A percentile compares a stretch with the other conserved stretches of the same genome.
Evolutionary conservation across 2,329 filamentous ascomycete species (phyloP).

Genomic region (Microdochium bolleyi): DNA sequence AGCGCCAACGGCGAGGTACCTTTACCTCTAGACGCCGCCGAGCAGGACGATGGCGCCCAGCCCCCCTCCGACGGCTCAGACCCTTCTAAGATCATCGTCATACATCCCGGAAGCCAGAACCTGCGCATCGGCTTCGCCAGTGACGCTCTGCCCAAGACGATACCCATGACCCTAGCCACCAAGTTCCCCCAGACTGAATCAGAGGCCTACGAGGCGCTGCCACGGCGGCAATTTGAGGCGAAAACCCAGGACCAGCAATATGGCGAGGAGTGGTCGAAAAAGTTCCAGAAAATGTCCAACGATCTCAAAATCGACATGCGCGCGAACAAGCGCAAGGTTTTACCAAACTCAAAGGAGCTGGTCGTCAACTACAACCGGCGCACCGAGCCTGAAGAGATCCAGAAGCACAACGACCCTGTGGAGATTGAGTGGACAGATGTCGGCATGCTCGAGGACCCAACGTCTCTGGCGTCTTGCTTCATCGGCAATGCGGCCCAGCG

Average conservation of each 20-base stretch:
- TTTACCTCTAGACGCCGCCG: constrained; percentile 40
- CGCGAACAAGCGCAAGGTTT: constrained; percentile 84
- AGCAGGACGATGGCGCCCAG: constrained; percentile 47
- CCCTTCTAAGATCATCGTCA: constrained; percentile 86
- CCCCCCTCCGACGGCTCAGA: constrained; percentile 54
- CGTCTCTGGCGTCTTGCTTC: constrained; percentile 56
- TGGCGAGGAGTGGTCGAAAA: constrained; percentile 70
- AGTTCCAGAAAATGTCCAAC: constrained; percentile 73
- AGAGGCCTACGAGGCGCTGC: constrained; percentile 73
- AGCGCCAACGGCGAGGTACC: constrained; percentile 60
- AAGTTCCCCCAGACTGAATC: constrained; percentile 73
- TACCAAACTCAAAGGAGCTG: constrained; percentile 96
- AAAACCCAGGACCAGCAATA: constrained; percentile 69
- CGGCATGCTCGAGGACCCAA: constrained; percentile 54
- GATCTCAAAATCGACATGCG: constrained; percentile 89
- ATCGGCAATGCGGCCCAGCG: constrained; percentile 76
- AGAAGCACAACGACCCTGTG: constrained; percentile 88
- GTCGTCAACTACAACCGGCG: constrained; percentile 91
- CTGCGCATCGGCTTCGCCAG: constrained; percentile 91
- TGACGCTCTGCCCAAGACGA: constrained; percentile 86
- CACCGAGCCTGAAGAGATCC: constrained; percentile 76
- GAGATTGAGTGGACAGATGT: constrained; percentile 95
- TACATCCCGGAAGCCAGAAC: constrained; percentile 94
- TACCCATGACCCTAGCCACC: constrained; percentile 86
- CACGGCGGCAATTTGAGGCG: constrained; percentile 58